Base-by-base conservation (phyloP, 1,284 basidiomycete genomes). In the Cryptococcus amylolentus region DNA sequence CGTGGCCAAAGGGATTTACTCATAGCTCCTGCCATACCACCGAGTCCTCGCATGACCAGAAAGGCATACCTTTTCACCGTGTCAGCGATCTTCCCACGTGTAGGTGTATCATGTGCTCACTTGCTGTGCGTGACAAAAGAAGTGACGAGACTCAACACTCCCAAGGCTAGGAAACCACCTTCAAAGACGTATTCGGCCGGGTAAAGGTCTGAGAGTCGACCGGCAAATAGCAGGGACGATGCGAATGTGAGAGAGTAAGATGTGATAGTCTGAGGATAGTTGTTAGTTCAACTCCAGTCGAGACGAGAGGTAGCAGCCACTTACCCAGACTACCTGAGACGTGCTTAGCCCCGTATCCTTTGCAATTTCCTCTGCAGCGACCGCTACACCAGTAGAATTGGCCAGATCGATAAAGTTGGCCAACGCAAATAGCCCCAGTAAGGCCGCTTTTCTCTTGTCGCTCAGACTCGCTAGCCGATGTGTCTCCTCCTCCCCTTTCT, bases 21-120 rank as follows among this genome's bases (percentile, higher is more conserved):
- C 61, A 69, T 57, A 1, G 69, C 56, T 1, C 73, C 75, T n/a
- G 49, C 54, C 23, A 75, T 63, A n/a, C 73, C 75, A 26, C 69
- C 65, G 12, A 77, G 46, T n/a, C 70, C 73, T 55, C 75, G 63
- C 2, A 77, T 57, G 46, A 75, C 63, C 18, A 75, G 56, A 63
- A 75, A 77, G 6, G 66, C 73, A 53, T 69, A 71, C 35, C 54
- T 56, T 16, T 12, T 10, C n/a, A 35, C 6, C 7, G 35, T 20
- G 8, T 37, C 16, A 35, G 35, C 23, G 9, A 39, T 9, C 16
- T 37, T 20, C n/a, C 18, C 26, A 26, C 8, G 23, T 8, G 31
- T 41, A 26, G n/a, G 16, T 8, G 31, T 40, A 8, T 28, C 14
- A n/a, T 28, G 27, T 4, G 9, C 54, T 45, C 23, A 55, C 52